Evolutionary conservation across 78 protist genomes (phyloP).

Genomic region (Tieghemostelium lacteum): DNA sequence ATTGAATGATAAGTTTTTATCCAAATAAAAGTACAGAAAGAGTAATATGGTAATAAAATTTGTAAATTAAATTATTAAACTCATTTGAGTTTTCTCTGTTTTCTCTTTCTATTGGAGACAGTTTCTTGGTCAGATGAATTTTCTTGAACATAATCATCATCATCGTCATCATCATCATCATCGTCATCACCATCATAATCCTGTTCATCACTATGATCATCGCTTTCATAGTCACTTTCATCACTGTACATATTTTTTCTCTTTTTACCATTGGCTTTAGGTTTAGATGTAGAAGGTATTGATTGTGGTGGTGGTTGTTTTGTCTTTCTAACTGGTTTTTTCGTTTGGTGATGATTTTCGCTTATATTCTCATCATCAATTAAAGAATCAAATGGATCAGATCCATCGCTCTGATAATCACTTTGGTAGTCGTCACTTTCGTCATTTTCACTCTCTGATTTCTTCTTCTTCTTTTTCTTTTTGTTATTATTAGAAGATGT

Average conservation of each 20-base stretch:
- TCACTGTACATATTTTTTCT: not conserved
- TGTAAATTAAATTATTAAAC: not conserved
- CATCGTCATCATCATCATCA: not conserved
- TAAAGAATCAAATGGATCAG: too few relatives aligned
- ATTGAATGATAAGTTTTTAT: constrained; percentile 43
- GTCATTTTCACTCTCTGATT: constrained; percentile 10
- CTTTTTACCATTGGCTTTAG: not conserved
- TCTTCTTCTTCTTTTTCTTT: not conserved
- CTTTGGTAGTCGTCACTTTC: not conserved
- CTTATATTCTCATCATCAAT: not conserved
- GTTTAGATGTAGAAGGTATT: constrained; percentile 8
- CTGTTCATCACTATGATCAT: not conserved
- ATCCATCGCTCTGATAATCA: not conserved
- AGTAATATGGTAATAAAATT: not conserved
- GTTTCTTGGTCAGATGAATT: constrained; percentile 3
- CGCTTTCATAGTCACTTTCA: not conserved
- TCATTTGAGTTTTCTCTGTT: constrained; percentile 15
- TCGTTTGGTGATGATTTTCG: not conserved
- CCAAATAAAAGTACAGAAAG: constrained; percentile 16
- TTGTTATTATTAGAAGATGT: not conserved
- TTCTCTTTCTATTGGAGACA: not conserved
- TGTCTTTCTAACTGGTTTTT: not conserved
- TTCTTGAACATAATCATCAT: too few relatives aligned
- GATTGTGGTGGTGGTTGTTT: not conserved
- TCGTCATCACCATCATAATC: not conserved